Evolutionary conservation across 805 yeast genomes (phyloP).

Genomic region (Yarrowia sp.): DNA sequence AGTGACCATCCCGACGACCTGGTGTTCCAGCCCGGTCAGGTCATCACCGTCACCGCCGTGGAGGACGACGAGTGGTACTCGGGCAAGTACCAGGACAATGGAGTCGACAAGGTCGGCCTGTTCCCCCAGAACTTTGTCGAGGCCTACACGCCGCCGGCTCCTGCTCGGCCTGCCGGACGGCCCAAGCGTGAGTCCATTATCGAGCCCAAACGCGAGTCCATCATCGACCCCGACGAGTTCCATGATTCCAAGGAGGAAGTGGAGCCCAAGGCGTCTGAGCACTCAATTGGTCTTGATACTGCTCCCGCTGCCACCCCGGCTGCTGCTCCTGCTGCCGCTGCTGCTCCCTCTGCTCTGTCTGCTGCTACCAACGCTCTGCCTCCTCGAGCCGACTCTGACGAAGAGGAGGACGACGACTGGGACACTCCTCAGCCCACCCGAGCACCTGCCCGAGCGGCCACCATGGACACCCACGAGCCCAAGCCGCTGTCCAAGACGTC

Average conservation of each 20-base stretch:
- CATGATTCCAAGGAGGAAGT: slow-evolving; percentile 9
- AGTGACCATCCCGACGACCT: slow-evolving; percentile 83
- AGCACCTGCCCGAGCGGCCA: slow-evolving; percentile 15
- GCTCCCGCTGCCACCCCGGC: slow-evolving; percentile 29
- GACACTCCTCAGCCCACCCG: slow-evolving; percentile 1
- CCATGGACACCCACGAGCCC: slow-evolving; percentile 4
- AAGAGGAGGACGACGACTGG: slow-evolving; percentile 29
- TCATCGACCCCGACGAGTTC: slow-evolving; percentile 7
- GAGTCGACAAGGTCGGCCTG: slow-evolving; percentile 55
- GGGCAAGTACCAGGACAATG: slow-evolving; percentile 54
- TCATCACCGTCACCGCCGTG: slow-evolving; percentile 68
- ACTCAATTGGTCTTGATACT: neutral
- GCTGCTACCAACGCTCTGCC: slow-evolving; percentile 7
- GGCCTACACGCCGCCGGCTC: slow-evolving; percentile 22
- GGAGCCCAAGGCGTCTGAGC: slow-evolving; percentile 23
- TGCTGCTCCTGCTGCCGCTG: neutral
- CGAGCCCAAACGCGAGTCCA: slow-evolving; percentile 12
- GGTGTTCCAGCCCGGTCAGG: slow-evolving; percentile 62
- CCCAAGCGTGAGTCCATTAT: slow-evolving; percentile 4
- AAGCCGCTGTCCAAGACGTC: slow-evolving; percentile 21
- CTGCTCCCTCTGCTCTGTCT: neutral
- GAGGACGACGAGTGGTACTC: slow-evolving; percentile 93
- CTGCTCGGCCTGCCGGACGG: slow-evolving; percentile 21
- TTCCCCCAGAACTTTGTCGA: slow-evolving; percentile 86
- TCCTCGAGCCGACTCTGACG: slow-evolving; percentile 27